Conservation (phyloP, 306 rosid genomes). For the Quercus glauca region DNA sequence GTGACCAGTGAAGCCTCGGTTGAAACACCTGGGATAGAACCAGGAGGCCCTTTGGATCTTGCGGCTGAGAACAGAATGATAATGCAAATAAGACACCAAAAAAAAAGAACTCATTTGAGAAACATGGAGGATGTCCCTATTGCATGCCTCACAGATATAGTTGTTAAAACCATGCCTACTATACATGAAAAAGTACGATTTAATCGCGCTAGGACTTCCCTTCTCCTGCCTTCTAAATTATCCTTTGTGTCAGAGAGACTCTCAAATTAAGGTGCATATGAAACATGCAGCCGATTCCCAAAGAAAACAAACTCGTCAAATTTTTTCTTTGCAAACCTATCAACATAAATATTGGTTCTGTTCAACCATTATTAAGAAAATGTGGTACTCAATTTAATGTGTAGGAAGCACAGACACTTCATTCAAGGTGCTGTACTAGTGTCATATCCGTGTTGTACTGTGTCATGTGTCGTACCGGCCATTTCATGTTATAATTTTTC, state of each 20-base stretch:
- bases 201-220: slow-evolving; percentile 63
- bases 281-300: slow-evolving; percentile 66
- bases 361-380: no score
- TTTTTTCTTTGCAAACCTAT: slow-evolving; percentile 86
- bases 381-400: no score
- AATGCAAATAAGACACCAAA: not conserved
- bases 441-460: no score
- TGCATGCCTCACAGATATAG: no score
- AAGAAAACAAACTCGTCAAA: slow-evolving; percentile 78
- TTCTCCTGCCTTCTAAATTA: slow-evolving; percentile 78
- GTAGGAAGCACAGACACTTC: no score
- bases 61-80: slow-evolving; percentile 43
- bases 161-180: no score
- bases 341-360: slow-evolving; percentile 4
- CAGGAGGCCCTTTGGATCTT: slow-evolving; percentile 49
- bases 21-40: slow-evolving; percentile 23
- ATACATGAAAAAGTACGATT: slow-evolving; percentile 40
- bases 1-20: not conserved
- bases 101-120: slow-evolving; percentile 4
- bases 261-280: slow-evolving; percentile 84
- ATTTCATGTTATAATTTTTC: no score
- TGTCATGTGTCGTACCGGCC: no score
- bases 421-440: no score
- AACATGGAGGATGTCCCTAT: not conserved
- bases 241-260: slow-evolving; percentile 61